Conservation (phyloP, 768 basidiomycete genomes). For the Lactifluus piperatus region DNA sequence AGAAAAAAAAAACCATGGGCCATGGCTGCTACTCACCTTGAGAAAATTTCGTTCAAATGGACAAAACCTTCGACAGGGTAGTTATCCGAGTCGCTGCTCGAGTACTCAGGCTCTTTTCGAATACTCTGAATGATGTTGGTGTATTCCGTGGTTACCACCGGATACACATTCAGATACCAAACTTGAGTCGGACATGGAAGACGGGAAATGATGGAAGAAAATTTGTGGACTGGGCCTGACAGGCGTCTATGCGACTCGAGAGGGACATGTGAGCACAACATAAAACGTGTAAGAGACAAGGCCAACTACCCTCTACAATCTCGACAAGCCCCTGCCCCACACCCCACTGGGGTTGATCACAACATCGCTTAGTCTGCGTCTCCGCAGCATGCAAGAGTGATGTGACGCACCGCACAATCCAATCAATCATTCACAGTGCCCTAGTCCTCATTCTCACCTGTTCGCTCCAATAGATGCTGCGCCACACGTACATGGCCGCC, state of each 20-base stretch:
- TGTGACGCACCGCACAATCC: constrained; percentile 59
- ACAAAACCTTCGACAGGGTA: too few relatives aligned
- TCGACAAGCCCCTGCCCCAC: constrained; percentile 25
- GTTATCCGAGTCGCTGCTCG: too few relatives aligned
- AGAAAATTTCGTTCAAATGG: too few relatives aligned
- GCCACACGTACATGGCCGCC: constrained; percentile 92
- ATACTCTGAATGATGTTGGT: not conserved
- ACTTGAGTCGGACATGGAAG: not conserved
- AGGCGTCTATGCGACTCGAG: not conserved
- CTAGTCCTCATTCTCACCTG: constrained; percentile 85
- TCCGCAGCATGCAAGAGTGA: not conserved
- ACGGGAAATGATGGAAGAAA: not conserved
- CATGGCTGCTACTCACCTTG: too few relatives aligned
- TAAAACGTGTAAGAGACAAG: not conserved
- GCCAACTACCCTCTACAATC: constrained; percentile 7
- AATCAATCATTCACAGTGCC: constrained; percentile 92
- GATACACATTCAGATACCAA: not conserved
- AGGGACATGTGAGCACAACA: not conserved
- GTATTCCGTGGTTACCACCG: not conserved
- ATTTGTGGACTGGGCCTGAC: not conserved
- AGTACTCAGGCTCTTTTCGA: too few relatives aligned
- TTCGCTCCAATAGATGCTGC: constrained; percentile 94
- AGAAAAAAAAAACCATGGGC: too few relatives aligned
- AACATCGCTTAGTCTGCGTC: not conserved
- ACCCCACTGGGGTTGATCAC: constrained; percentile 19